Percentiles rank a stretch among this genome's conserved stretches.
Conservation (phyloP, 257 asterid genomes). For the Jacaranda mimosifolia region DNA sequence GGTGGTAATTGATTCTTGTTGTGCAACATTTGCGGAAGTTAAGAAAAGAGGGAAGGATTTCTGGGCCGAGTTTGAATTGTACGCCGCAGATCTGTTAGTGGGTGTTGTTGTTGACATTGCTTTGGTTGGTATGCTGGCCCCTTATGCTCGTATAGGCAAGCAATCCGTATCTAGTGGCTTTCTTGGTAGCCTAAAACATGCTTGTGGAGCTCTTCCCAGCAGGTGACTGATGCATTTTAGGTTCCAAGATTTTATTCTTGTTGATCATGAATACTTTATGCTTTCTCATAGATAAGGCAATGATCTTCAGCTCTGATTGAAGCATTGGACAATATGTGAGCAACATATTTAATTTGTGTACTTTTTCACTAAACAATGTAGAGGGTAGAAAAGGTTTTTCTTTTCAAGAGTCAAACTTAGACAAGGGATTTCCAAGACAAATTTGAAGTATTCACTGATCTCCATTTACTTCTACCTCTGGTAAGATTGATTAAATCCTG, state of each 20-base stretch:
- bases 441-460: neutral
- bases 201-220: conserved; percentile 87
- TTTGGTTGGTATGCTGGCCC: conserved; percentile 95
- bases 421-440: neutral
- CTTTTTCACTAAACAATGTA: neutral
- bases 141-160: conserved; percentile 87
- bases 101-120: conserved; percentile 94
- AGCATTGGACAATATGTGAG: neutral
- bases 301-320: neutral
- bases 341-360: neutral
- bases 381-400: neutral
- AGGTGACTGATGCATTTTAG: conserved; percentile 54
- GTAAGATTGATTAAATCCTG: conserved; percentile 1
- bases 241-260: neutral
- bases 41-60: conserved; percentile 93
- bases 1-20: conserved; percentile 93
- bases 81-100: conserved; percentile 92
- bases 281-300: neutral
- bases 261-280: conserved; percentile 10
- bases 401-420: conserved; percentile 18
- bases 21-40: conserved; percentile 98
- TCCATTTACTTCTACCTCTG: neutral
- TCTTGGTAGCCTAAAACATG: conserved; percentile 64
- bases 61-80: conserved; percentile 97
- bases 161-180: conserved; percentile 68